phyloP scores from a whole-genome alignment of 1,284 basidiomycete species.

The Papiliotrema laurentii region DNA sequence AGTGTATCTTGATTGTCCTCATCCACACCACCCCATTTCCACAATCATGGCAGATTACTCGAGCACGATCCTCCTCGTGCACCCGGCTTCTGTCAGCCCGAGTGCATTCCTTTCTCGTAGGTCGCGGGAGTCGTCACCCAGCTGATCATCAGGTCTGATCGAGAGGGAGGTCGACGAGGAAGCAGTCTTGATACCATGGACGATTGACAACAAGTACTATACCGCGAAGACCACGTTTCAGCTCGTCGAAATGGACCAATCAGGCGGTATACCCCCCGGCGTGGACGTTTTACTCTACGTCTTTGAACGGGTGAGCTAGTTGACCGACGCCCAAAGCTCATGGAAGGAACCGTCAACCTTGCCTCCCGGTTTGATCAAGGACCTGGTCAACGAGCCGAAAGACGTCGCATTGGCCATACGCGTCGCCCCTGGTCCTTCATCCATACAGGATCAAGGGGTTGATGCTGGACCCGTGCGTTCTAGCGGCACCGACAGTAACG shows the following conservation, averaged over 20 bases:
- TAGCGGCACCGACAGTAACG: background rate
- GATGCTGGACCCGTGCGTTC: background rate
- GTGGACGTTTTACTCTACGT: slow-evolving; percentile 24
- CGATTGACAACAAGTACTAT: slow-evolving; percentile 79
- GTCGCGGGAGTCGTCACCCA: background rate
- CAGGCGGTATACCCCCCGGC: slow-evolving; percentile 10
- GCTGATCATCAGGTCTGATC: background rate
- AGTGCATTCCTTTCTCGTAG: background rate
- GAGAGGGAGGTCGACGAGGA: background rate
- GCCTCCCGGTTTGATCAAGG: slow-evolving; percentile 21
- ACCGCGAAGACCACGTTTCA: slow-evolving; percentile 68
- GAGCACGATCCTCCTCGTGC: background rate
- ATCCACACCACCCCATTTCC: too few species aligned
- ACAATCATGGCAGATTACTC: background rate
- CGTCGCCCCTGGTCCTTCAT: background rate
- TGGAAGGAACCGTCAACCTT: slow-evolving; percentile 18
- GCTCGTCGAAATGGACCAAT: slow-evolving; percentile 24
- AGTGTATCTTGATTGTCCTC: too few species aligned
- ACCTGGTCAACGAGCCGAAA: slow-evolving; percentile 26
- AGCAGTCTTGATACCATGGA: slow-evolving; percentile 58
- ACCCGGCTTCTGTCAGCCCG: background rate
- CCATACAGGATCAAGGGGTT: background rate
- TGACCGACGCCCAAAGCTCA: background rate
- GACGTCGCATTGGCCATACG: slow-evolving; percentile 38
- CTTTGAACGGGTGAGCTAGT: slow-evolving; percentile 6